Base-by-base conservation (phyloP, 1,139 yeast species). In the Yamadazyma buinensis region DNA sequence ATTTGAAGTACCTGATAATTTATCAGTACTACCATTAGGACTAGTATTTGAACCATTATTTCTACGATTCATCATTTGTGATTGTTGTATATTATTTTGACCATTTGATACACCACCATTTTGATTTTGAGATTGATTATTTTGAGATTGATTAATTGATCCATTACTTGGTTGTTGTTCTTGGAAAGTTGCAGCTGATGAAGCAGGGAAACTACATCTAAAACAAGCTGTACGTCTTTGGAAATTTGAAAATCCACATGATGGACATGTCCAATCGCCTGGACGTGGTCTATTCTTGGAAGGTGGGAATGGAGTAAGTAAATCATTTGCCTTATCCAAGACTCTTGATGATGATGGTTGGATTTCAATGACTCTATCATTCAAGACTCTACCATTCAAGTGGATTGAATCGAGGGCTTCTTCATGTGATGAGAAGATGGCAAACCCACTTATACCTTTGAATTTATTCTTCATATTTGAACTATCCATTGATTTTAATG, bases 181-280 rank as follows among this genome's bases (percentile, higher is more conserved):
- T 48, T 77, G 84, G 42, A 79, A 72, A 2, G 83, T 72, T 18
- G 73, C 80, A 4, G 85, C 84, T 37, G 81, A 72, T 5, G 85
- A 69, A n/a, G 86, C 84, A 3, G 96, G 95, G 61, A 84, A 87
- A 2, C 92, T 81, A 55, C 97, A 90, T 44, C 97, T 72, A 66
- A 88, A 87, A 59, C 97, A 90, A 4, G 95, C 95, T 2, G 95
- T 85, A 58, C 97, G 75, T 51, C 97, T 77, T 60, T 90, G 97
- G 61, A 90, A 90, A 55, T 90, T 90, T 25, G 95, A 84, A 54
- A 90, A 90, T 1, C 97, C 96, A 66, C 97, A 90, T 6, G 92
- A 81, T 13, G 96, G 95, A 60, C 97, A 90, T 7, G 86, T 85
- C 97, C 97, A 90, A 54, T 90, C 97, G 17, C 97, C 97, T 0